Conservation (phyloP, 176 grass and related monocot genomes). For the Saccharum officinarum region DNA sequence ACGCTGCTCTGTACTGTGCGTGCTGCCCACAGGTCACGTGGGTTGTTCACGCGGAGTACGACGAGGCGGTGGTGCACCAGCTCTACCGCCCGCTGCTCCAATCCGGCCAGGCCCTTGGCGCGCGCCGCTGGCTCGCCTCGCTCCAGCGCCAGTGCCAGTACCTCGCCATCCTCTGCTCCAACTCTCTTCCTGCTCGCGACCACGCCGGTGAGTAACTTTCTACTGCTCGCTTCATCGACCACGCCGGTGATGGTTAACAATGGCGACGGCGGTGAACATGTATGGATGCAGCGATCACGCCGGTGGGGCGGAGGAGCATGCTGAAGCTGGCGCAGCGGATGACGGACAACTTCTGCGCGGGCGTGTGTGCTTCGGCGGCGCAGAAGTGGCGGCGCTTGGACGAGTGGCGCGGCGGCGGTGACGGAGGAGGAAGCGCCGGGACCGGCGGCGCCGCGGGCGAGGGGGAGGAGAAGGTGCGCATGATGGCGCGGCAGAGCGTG, state of each 20-base stretch:
- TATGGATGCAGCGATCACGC: slow-evolving; percentile 42
- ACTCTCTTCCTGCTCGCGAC: slow-evolving; percentile 40
- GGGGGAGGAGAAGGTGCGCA: slow-evolving; percentile 65
- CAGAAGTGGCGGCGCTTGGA: slow-evolving; percentile 71
- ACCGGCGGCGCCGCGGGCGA: neutral
- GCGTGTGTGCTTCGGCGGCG: slow-evolving; percentile 57
- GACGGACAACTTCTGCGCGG: slow-evolving; percentile 66
- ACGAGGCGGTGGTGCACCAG: slow-evolving; percentile 59
- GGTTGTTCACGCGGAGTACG: slow-evolving; percentile 75
- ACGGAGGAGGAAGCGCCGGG: neutral
- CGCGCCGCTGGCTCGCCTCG: slow-evolving; percentile 62
- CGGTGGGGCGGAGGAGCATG: slow-evolving; percentile 61
- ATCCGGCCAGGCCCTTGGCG: slow-evolving; percentile 72
- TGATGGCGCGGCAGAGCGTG: slow-evolving; percentile 74
- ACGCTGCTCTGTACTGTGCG: neutral
- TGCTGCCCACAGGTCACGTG: slow-evolving; percentile 53
- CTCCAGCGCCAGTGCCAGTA: slow-evolving; percentile 77
- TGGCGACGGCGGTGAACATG: neutral
- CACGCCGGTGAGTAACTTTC: slow-evolving; percentile 40
- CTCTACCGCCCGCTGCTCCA: slow-evolving; percentile 66
- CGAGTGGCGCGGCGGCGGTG: slow-evolving; percentile 40
- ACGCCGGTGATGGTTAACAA: neutral
- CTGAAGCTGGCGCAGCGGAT: slow-evolving; percentile 77
- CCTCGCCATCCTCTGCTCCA: slow-evolving; percentile 63
- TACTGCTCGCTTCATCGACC: neutral